Evolutionary conservation across 1,139 yeast species (phyloP).

Genomic region (Blastobotrys ciferrii): DNA sequence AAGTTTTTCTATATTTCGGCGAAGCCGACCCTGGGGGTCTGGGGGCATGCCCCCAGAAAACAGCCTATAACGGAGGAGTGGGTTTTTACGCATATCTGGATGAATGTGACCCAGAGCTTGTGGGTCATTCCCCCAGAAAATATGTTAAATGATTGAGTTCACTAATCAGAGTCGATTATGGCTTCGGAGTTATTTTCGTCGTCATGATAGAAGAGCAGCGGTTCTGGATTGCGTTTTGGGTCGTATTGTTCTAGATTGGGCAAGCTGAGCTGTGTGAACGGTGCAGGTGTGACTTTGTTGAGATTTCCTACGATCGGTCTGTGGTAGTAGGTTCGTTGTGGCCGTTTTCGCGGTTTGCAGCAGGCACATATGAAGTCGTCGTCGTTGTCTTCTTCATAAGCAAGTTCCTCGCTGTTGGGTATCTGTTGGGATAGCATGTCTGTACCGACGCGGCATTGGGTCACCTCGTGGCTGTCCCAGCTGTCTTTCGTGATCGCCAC

Average conservation of each 20-base stretch:
- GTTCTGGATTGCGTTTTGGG: neutral
- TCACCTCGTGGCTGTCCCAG: neutral
- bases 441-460: neutral
- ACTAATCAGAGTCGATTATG: neutral
- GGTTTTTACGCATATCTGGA: no score
- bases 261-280: neutral
- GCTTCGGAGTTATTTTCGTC: neutral
- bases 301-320: neutral
- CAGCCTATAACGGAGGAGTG: no score
- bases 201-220: neutral
- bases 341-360: neutral
- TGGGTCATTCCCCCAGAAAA: no score
- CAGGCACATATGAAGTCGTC: neutral
- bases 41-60: no score
- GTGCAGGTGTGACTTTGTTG: neutral
- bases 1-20: no score
- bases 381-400: neutral
- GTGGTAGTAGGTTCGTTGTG: neutral
- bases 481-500: neutral
- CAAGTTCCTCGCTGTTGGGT: neutral
- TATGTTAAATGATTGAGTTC: no score
- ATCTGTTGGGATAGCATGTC: neutral
- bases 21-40: no score
- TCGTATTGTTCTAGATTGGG: neutral
- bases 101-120: no score